Evolutionary conservation across 1,139 yeast genomes (phyloP).

Genomic region (Candida tropicalis): DNA sequence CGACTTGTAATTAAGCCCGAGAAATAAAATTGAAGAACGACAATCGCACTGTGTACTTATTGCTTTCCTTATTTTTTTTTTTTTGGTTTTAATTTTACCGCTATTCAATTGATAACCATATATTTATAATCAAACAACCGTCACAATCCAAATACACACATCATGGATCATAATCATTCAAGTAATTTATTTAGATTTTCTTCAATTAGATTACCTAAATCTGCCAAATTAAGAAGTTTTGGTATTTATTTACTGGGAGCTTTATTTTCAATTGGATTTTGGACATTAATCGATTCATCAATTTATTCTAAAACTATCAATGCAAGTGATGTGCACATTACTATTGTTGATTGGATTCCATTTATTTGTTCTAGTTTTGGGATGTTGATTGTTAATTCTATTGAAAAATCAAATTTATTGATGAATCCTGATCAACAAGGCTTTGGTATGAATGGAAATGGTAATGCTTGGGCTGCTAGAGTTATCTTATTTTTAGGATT

Average conservation of each 20-base stretch:
- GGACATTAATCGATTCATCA: constrained; percentile 88
- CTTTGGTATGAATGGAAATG: constrained; percentile 49
- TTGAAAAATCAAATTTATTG: constrained; percentile 79
- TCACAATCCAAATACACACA: not conserved
- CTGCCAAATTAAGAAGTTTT: constrained; percentile 68
- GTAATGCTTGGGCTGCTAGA: constrained; percentile 92
- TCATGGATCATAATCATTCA: constrained; percentile 15
- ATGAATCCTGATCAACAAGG: constrained; percentile 49
- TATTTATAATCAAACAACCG: no score
- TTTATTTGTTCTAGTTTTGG: constrained; percentile 86
- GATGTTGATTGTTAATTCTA: constrained; percentile 87
- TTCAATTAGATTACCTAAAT: constrained; percentile 58
- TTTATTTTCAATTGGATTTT: constrained; percentile 83
- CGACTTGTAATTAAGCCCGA: no score
- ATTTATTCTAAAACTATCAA: constrained; percentile 82
- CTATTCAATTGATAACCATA: not conserved
- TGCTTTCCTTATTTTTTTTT: no score
- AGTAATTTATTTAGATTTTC: constrained; percentile 17
- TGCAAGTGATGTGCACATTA: constrained; percentile 83
- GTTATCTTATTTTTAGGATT: constrained; percentile 89
- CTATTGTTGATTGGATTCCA: constrained; percentile 95
- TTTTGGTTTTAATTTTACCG: no score
- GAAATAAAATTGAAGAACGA: no score
- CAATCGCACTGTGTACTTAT: no score
- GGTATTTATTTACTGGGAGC: constrained; percentile 81